phyloP scores from a whole-genome alignment of 768 basidiomycete species.

The Hysterangium stoloniferum region DNA sequence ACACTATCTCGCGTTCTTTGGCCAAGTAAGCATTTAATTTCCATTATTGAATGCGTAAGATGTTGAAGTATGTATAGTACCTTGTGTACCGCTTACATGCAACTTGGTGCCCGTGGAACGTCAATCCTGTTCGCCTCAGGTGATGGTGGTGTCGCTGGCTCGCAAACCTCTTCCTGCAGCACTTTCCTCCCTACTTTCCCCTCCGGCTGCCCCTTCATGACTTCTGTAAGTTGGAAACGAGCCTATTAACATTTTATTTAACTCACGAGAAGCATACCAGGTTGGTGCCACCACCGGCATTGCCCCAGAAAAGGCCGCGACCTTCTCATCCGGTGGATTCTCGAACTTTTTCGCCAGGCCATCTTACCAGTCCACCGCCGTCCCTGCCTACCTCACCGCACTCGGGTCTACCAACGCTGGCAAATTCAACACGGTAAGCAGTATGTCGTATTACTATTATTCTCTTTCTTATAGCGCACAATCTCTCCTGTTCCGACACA shows the following conservation, averaged over 20 bases:
- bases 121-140: constrained; percentile 33
- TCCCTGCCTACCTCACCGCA: constrained; percentile 21
- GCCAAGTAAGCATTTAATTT: constrained; percentile 19
- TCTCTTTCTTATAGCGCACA: background rate
- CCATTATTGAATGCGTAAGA: background rate
- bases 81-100: constrained; percentile 29
- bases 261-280: constrained; percentile 18
- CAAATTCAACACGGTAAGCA: constrained; percentile 16
- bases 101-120: constrained; percentile 29
- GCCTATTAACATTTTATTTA: constrained; percentile 7
- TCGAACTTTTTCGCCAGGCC: constrained; percentile 26
- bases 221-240: background rate
- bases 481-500: background rate
- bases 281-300: constrained; percentile 28
- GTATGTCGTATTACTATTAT: background rate
- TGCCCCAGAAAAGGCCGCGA: constrained; percentile 23
- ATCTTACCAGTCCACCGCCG: constrained; percentile 23
- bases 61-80: constrained; percentile 13
- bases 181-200: constrained; percentile 31
- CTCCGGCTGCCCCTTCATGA: constrained; percentile 26
- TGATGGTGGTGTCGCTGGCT: constrained; percentile 31
- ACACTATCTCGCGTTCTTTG: constrained; percentile 15
- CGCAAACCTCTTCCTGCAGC: constrained; percentile 20
- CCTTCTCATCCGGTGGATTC: constrained; percentile 30
- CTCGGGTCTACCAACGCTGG: constrained; percentile 20